phyloP scores from a whole-genome alignment of 2,329 filamentous ascomycete genomes.

The Colletotrichum karsti region DNA sequence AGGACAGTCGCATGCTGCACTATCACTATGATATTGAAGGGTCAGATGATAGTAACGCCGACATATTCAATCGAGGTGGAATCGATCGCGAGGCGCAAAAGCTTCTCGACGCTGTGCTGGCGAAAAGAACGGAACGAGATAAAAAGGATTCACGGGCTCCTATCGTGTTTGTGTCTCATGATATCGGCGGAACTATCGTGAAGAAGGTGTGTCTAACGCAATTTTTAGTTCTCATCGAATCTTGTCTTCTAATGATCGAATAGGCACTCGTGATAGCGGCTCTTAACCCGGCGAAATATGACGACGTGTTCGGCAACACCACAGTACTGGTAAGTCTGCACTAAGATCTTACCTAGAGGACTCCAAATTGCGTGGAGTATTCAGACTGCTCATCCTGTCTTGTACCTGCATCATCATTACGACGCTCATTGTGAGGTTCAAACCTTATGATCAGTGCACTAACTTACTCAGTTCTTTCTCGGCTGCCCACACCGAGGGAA shows the following conservation, averaged over 20 bases:
- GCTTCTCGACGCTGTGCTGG: neutral
- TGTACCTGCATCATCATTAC: too few species aligned
- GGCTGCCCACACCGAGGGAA: neutral
- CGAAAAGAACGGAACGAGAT: neutral
- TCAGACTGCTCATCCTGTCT: too few species aligned
- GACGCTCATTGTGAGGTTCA: too few species aligned
- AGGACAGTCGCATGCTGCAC: neutral
- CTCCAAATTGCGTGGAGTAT: neutral
- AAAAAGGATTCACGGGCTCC: neutral
- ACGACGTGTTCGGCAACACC: slow-evolving; percentile 1
- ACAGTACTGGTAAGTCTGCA: neutral
- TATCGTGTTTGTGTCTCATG: slow-evolving; percentile 15
- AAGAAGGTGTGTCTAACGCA: slow-evolving; percentile 5
- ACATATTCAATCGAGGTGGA: neutral
- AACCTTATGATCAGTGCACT: too few species aligned
- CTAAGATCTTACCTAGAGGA: neutral
- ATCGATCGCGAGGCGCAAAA: slow-evolving; percentile 1
- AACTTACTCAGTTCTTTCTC: neutral
- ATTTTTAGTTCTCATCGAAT: too few species aligned
- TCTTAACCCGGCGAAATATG: slow-evolving; percentile 4
- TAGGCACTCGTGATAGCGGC: slow-evolving; percentile 9
- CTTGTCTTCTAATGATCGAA: too few species aligned
- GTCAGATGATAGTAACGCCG: neutral
- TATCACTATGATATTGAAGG: neutral
- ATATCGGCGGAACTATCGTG: slow-evolving; percentile 13